Base-by-base conservation (phyloP, 768 basidiomycete genomes). In the Mycena capillaripes region DNA sequence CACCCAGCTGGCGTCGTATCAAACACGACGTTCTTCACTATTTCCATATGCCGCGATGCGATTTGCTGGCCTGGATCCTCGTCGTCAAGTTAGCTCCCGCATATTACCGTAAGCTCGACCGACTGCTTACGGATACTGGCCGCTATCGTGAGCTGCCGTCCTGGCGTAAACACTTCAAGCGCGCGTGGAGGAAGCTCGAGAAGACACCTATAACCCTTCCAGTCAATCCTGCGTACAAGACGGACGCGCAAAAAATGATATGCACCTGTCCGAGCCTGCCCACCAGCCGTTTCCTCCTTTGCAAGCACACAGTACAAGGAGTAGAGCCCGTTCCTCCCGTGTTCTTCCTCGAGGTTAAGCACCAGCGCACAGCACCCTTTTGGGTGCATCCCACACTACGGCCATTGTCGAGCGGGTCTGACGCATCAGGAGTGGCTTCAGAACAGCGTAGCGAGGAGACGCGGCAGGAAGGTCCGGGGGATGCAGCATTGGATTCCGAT, bases 11-110 rank as follows among this genome's bases (percentile, higher is more conserved):
- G 83, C 71, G 78, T 5, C 73, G 62, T 14, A 83, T 84, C 56
- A 84, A 84, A 52, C 66, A 78, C 25, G 80, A 83, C 65, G 82
- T 78, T 56, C 76, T 83, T 4, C 79, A 81, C 53, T 79, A 82
- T 66, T 82, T 81, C 56, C 77, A 77, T 32, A 77, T 75, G 66
- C 82, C 81, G 2, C 76, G 76, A 11, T 67, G 81, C 52, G 82
- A 83, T 68, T 65, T 83, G 3, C 77, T 84, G 4, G 73, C 70
- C 3, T 84, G 79, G 82, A 79, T 82, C 48, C 48, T 82, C 0
- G 65, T 82, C 14, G 52, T 46, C 19, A 82, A 82, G 42, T 76
- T 84, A 14, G 77, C 75, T 8, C 82, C 82, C 19, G 50, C 44
- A 12, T 82, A 81, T 59, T 76, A 82, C 48, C 32, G 57, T 23